These are phyloP conservation scores for Mycena indigotica DNA, from an alignment of 768 basidiomycete genomes.

Conservation along the genomic window DNA sequence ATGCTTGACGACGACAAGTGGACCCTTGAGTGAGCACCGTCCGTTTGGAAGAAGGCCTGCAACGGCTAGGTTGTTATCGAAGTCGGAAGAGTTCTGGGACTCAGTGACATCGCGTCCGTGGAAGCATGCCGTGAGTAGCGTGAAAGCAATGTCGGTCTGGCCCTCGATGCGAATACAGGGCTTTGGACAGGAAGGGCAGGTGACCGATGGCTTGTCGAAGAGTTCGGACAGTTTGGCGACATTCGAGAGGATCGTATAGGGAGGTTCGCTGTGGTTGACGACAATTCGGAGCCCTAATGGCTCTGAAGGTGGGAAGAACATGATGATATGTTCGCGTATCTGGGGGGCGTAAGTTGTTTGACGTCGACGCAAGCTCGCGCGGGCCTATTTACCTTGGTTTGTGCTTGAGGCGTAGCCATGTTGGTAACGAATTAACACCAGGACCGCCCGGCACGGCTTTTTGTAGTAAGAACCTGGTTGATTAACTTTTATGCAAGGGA, in stretches of 20 bases:
- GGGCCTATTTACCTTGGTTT: too few species aligned
- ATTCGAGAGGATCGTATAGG: neutral
- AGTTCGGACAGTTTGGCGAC: neutral
- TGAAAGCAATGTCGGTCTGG: neutral
- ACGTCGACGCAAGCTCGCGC: too few species aligned
- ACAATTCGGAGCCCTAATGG: neutral
- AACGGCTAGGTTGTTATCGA: neutral
- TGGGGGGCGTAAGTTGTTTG: too few species aligned
- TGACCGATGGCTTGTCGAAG: neutral
- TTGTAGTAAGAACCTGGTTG: too few species aligned
- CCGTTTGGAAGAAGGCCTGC: neutral
- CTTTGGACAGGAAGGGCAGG: neutral
- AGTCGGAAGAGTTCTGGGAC: neutral
- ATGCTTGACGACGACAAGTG: neutral
- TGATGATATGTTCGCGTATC: neutral
- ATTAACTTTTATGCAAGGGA: too few species aligned
- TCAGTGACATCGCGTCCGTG: too few species aligned
- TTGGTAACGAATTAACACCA: too few species aligned
- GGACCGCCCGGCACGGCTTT: too few species aligned
- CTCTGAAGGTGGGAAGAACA: neutral
- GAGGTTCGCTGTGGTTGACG: neutral
- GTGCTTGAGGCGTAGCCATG: too few species aligned
- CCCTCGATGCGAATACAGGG: neutral
- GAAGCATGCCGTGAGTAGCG: neutral
- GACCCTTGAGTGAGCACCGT: neutral